Evolutionary conservation across 2,329 filamentous ascomycete genomes (phyloP).

Genomic region (Colletotrichum sp.): DNA sequence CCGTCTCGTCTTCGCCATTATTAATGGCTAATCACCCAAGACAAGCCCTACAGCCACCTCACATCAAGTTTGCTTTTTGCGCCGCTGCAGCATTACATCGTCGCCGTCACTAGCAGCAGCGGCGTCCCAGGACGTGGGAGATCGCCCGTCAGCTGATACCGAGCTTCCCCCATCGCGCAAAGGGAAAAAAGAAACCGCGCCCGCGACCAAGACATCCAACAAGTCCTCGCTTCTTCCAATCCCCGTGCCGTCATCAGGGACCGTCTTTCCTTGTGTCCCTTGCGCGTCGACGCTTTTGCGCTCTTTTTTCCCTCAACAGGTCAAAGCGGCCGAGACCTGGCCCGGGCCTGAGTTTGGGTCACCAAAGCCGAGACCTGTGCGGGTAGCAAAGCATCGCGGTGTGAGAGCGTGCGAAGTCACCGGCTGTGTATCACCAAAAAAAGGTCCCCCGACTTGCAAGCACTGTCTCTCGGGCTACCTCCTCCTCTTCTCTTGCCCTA

Average conservation of each 20-base stretch:
- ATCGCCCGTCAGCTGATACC: constrained; percentile 16
- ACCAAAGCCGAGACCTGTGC: constrained; percentile 10
- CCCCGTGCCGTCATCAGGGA: neutral
- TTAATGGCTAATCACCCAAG: neutral
- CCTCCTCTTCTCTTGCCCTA: neutral
- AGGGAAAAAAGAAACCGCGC: neutral
- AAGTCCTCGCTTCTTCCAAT: neutral
- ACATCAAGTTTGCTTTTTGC: neutral
- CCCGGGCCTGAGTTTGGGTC: constrained; percentile 12
- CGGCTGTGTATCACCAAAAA: constrained; percentile 19
- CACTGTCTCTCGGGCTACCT: neutral
- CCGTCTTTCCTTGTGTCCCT: neutral
- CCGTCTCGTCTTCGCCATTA: neutral
- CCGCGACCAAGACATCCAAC: neutral
- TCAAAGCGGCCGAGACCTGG: constrained; percentile 18
- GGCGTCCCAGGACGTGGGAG: neutral
- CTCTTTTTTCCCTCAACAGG: constrained; percentile 2
- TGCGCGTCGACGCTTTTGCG: constrained; percentile 6
- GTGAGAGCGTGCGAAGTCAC: constrained; percentile 14
- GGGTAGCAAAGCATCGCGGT: constrained; percentile 7
- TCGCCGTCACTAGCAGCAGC: neutral
- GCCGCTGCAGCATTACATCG: neutral
- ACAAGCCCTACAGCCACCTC: neutral
- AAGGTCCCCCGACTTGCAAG: neutral
- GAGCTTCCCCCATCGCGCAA: neutral